phyloP scores from a whole-genome alignment of 306 rosid genomes.

The Echinosophora koreensis region DNA sequence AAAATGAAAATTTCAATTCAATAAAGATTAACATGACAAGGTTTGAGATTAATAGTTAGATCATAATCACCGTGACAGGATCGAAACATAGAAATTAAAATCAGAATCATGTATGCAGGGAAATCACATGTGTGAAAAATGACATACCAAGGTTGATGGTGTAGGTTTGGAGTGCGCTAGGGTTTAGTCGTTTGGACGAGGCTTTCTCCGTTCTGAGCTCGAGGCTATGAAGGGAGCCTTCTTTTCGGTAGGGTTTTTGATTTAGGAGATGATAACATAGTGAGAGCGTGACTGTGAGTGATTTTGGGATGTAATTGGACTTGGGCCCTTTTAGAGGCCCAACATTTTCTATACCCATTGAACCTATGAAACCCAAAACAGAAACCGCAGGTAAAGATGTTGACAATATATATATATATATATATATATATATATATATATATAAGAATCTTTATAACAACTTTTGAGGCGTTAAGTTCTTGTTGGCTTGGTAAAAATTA shows the following conservation, averaged over 20 bases:
- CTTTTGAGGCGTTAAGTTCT: no score
- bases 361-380: neutral
- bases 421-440: no score
- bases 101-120: neutral
- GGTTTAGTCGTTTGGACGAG: neutral
- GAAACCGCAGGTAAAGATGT: no score
- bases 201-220: neutral
- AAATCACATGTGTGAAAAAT: neutral
- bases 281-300: no score
- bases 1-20: neutral
- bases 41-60: neutral
- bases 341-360: neutral
- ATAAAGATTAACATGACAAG: neutral
- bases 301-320: neutral
- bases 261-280: neutral
- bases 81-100: neutral
- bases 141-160: constrained; percentile 1
- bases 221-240: neutral
- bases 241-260: neutral
- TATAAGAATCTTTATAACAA: no score
- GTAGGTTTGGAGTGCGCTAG: neutral
- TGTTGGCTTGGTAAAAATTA: no score
- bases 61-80: neutral
- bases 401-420: no score
- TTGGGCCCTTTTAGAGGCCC: neutral